Conservation (phyloP, 768 basidiomycete species). For the Termitomyces sp. region DNA sequence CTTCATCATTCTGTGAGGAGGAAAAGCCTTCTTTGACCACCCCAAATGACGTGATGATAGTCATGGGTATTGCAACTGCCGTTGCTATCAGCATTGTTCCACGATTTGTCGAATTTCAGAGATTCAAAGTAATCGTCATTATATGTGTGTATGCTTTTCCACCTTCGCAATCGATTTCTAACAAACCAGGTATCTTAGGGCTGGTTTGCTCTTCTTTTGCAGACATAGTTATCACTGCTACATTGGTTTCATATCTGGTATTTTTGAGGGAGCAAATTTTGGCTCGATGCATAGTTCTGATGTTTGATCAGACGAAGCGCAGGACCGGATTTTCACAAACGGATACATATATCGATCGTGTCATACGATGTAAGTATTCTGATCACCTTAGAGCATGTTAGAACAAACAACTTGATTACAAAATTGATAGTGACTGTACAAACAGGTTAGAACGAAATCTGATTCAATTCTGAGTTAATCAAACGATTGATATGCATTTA, state of each 20-base stretch:
- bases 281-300: not conserved
- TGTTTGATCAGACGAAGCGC: constrained; percentile 26
- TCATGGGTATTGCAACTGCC: constrained; percentile 22
- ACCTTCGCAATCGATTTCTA: not conserved
- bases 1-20: constrained; percentile 17
- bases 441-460: constrained; percentile 19
- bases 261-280: not conserved
- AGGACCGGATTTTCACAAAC: constrained; percentile 36
- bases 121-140: constrained; percentile 21
- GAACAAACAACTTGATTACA: not conserved
- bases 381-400: not conserved
- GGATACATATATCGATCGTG: constrained; percentile 36
- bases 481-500: not conserved
- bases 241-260: constrained; percentile 38
- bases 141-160: constrained; percentile 11
- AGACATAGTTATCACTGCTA: constrained; percentile 35
- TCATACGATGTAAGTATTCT: constrained; percentile 28
- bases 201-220: constrained; percentile 34
- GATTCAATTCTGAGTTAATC: not conserved
- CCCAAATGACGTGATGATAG: constrained; percentile 10
- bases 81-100: constrained; percentile 19
- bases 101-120: constrained; percentile 22
- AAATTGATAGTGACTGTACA: constrained; percentile 26
- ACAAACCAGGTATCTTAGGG: constrained; percentile 25
- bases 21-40: not conserved